phyloP scores from a whole-genome alignment of 176 grass and related monocot species.

The Pontederia crassipes region DNA sequence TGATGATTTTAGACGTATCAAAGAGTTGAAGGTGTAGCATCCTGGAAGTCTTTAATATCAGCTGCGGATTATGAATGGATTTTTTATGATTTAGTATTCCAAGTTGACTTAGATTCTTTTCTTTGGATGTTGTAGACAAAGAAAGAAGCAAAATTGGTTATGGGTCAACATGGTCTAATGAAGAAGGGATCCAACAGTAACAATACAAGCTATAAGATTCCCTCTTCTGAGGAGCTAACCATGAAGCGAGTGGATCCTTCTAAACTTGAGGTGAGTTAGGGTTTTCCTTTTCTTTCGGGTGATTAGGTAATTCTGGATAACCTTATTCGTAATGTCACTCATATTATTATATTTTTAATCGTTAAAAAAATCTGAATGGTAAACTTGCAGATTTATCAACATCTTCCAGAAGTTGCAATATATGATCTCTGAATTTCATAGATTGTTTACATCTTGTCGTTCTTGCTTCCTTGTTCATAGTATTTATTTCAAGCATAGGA shows the following conservation, averaged over 20 bases:
- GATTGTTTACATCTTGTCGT: too few relatives aligned
- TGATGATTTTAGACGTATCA: slow-evolving; percentile 84
- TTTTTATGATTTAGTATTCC: not conserved
- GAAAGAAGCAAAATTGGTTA: slow-evolving; percentile 51
- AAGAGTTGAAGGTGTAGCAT: slow-evolving; percentile 63
- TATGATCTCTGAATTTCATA: too few relatives aligned
- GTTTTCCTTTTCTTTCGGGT: not conserved
- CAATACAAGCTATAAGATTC: slow-evolving; percentile 40
- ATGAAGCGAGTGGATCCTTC: slow-evolving; percentile 59
- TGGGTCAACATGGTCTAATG: slow-evolving; percentile 50
- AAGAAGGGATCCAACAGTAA: slow-evolving; percentile 26
- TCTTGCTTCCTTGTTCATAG: too few relatives aligned
- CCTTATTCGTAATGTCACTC: too few relatives aligned
- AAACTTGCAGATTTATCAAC: too few relatives aligned
- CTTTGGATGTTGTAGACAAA: slow-evolving; percentile 43
- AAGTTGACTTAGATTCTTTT: not conserved
- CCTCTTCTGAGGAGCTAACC: slow-evolving; percentile 59
- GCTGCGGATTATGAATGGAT: too few relatives aligned
- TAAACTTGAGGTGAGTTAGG: slow-evolving; percentile 37
- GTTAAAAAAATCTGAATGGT: too few relatives aligned
- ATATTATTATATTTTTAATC: too few relatives aligned
- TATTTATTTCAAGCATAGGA: too few relatives aligned
- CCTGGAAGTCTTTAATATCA: not conserved
- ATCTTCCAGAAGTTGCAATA: too few relatives aligned
- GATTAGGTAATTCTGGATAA: too few relatives aligned